These are phyloP conservation scores for Suhomyces canberraensis DNA, from an alignment of 805 yeast genomes.

Conservation along the genomic window DNA sequence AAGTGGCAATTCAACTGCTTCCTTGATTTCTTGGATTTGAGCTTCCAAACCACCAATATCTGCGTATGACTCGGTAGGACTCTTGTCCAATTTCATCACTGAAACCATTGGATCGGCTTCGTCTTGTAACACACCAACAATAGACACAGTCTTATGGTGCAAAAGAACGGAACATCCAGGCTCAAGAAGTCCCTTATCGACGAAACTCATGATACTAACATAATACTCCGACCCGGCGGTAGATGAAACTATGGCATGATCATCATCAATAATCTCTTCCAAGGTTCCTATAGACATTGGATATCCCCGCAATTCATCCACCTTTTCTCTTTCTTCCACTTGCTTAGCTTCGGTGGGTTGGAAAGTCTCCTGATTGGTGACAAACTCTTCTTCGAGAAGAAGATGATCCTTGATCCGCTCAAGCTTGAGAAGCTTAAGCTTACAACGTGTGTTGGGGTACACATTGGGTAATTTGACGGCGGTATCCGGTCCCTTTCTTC, in stretches of 20 bases:
- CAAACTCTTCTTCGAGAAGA: slow-evolving; percentile 92
- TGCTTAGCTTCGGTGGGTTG: slow-evolving; percentile 96
- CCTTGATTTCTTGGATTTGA: slow-evolving; percentile 97
- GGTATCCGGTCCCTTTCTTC: slow-evolving; percentile 89
- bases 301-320: slow-evolving; percentile 92
- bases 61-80: slow-evolving; percentile 94
- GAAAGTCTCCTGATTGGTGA: slow-evolving; percentile 87
- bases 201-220: slow-evolving; percentile 93
- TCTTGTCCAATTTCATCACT: slow-evolving; percentile 96
- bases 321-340: slow-evolving; percentile 91
- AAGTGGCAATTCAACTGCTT: slow-evolving; percentile 91
- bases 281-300: slow-evolving; percentile 96
- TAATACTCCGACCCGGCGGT: slow-evolving; percentile 97
- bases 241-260: slow-evolving; percentile 95
- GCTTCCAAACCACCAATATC: slow-evolving; percentile 96
- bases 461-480: slow-evolving; percentile 82
- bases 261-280: slow-evolving; percentile 97
- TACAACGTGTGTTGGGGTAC: slow-evolving; percentile 90
- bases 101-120: slow-evolving; percentile 98
- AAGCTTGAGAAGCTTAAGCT: slow-evolving; percentile 82
- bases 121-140: slow-evolving; percentile 97
- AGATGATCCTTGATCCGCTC: slow-evolving; percentile 96
- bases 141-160: slow-evolving; percentile 92
- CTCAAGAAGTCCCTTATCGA: slow-evolving; percentile 91
- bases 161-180: slow-evolving; percentile 95